Percentiles rank a stretch among this genome's conserved stretches.
Conservation (phyloP, 176 grass and related monocot genomes). For the Carex pumila region DNA sequence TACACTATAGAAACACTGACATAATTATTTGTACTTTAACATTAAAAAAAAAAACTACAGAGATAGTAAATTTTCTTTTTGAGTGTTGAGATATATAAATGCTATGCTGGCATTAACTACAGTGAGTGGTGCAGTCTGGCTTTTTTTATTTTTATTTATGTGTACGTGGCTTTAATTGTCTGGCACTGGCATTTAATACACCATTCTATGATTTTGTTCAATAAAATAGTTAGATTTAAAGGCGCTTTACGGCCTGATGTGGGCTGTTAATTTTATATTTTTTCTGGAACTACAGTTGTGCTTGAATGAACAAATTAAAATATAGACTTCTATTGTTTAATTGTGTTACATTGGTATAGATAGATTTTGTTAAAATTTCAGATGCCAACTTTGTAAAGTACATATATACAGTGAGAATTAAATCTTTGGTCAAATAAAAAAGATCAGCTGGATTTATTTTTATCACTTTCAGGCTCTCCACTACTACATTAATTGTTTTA, state of each 20-base stretch:
- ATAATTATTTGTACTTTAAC: background rate
- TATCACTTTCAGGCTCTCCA: constrained; percentile 5
- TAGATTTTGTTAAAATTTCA: background rate
- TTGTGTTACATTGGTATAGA: background rate
- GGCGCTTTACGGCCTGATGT: background rate
- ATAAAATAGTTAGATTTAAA: background rate
- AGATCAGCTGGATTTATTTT: background rate
- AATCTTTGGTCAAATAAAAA: background rate
- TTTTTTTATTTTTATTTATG: background rate
- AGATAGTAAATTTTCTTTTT: background rate
- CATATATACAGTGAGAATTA: background rate
- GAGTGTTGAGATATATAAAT: background rate
- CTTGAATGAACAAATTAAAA: background rate
- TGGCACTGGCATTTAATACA: constrained; percentile 1
- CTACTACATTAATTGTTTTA: constrained; percentile 9
- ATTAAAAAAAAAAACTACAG: background rate
- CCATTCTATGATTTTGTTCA: background rate
- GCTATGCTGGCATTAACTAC: background rate
- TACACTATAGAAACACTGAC: background rate
- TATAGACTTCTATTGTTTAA: background rate
- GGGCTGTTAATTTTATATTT: constrained; percentile 3
- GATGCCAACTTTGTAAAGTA: background rate
- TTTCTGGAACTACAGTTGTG: background rate
- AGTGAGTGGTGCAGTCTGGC: constrained; percentile 7
- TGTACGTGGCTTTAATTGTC: background rate